Evolutionary conservation across 257 asterid species (phyloP), one percentile per base, ranked within the genome.

Genomic region (Solanum infundibuliforme): DNA sequence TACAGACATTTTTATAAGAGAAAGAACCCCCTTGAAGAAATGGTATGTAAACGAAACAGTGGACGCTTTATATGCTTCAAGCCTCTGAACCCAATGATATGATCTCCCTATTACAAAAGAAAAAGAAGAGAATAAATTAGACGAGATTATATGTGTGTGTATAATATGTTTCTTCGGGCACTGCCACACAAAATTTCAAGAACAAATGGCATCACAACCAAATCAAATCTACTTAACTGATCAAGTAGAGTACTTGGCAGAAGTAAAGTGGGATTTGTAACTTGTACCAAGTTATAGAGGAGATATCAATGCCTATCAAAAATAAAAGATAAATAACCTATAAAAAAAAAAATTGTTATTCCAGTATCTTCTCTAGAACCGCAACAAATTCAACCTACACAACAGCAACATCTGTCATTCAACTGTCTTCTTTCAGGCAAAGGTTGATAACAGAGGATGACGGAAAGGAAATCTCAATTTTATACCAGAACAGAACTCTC

Each of bases 1-100:
- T 62, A 97, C 99, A 69, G 99, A 97, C 99, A 97, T 97, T 93
- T 89, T 88, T 90, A 39, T 90, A 65, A 31, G 34, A 71, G 77
- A 43, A 23, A n/a, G 73, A 52, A 86, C 29, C 29, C 32, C 52
- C 83, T 87, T 72, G 23, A 85, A 41, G 55, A 82, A 87, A 21
- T 62, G 69, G 16, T 18, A 18, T 46, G 31, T 48, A 18, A 46
- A 82, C 5, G 5, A 5, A 82, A 13, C 39, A 27, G 29, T 9
- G 69, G 27, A 18, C 29, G 11, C 20, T 82, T 27, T 16, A 46
- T 18, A n/a, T 31, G 68, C 85, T 29, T 82, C 85, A 18, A 82
- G 69, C 69, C 85, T 46, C 85, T 25, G 20, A 29, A 82, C 41
- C 10, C 41, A 81, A 46, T 43, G 32, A 31, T 31, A 16, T 46